Evolutionary conservation across 2,329 filamentous ascomycete genomes (phyloP), one percentile per base, ranked within the genome.

Genomic region (Neofusicoccum ribis): DNA sequence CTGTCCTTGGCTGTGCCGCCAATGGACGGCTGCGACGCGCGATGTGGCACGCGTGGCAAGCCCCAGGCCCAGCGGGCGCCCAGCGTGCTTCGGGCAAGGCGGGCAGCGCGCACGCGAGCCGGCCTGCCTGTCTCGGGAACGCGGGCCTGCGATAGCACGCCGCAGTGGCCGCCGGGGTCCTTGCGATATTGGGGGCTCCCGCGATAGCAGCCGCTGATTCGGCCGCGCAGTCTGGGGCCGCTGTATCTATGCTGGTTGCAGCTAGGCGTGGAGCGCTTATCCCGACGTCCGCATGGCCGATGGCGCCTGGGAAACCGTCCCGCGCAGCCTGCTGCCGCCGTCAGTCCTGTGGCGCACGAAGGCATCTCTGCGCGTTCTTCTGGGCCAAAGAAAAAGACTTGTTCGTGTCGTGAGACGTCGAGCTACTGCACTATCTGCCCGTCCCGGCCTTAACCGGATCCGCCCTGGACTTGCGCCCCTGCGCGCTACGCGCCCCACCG

Each of bases 231-330:
- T 23, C 23, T 23, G 8, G n/a, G 49, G 17, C 15, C 34, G 23
- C 23, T 50, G 5, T 17, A 27, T 41, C 39, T n/a, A 27, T 23
- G 37, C 8, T 17, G 15, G 52, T 36, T 44, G 54, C 23, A 39
- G 39, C 23, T 46, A 36, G 39, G 1, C 14, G 11, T 27, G 36
- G 20, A 36, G 39, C 54, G 39, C 39, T 44, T 46, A 46, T 44
- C 54, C 54, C 39, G 39, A 58, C 54, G 36, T 58, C 54, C 44
- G 39, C 54, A 36, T 39, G 36, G 23, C 54, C 54, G 54, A 46
- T 37, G 12, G 39, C 54, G 11, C 15, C 20, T 41, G 39, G 23
- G n/a, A 14, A 27, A 12, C 11, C n/a, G 14, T n/a, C n/a, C 36
- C 37, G 37, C 11, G 9, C 20, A n/a, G 14, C 8, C 31, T 20